Evolutionary conservation across 495 filamentous ascomycete genomes (phyloP), one percentile per base, ranked within the genome.

Genomic region (Lineolata rhizophorae): DNA sequence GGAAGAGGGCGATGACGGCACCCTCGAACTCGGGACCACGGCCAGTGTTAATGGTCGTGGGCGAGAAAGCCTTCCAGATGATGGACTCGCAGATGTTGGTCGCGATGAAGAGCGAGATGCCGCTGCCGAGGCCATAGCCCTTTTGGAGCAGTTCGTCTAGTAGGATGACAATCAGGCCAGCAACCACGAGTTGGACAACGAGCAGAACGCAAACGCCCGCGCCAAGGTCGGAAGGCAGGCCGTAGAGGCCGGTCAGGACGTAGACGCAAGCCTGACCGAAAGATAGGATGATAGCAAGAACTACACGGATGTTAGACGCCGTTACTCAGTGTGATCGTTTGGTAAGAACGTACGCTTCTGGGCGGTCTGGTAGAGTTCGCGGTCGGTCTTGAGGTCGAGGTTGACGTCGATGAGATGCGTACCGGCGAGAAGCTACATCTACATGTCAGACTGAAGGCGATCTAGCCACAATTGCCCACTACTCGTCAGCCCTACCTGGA

Each of bases 61-160:
- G 90, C 33, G 83, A 92, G 64, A 95, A 95, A 13, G 90, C 90
- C 65, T 92, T 93, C 90, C 90, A 99, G 55, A 99, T 73, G 53
- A 99, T 99, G 20, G 83, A 93, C 61, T 99, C 90, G 74, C 90
- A 99, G 60, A 99, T 95, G 68, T 95, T 95, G 62, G 90, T 99
- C 34, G 90, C 90, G 52, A 99, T 99, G 70, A 99, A 99, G 34
- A 99, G 75, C 27, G 83, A 93, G 55, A 99, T 99, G 59, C 90
- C 90, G 53, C 77, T 85, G 51, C 87, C 90, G 35, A 99, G 73
- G 53, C 90, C 90, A 48, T 99, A 99, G 34, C 90, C 87, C 69
- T 99, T 99, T 64, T 95, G 90, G 46, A 99, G 73, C 34, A 99
- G 73, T 65, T 99, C 90, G 50, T 99, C 90, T 37, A 99, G 77